phyloP scores from a whole-genome alignment of 352 stramenopile species.

The Phytophthora tubulina region DNA sequence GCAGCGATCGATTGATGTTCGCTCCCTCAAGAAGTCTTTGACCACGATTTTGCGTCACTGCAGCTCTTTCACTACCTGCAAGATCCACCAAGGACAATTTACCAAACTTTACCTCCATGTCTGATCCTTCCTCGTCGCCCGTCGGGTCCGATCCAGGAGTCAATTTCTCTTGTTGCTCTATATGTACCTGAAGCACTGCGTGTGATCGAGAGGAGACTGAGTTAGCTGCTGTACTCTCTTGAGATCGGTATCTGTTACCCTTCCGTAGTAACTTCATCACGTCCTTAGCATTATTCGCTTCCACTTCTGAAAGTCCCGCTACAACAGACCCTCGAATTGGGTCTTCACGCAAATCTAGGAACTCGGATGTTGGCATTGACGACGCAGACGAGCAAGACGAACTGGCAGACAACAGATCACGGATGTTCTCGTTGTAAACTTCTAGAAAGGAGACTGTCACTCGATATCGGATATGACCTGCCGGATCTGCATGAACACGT shows the following conservation, averaged over 20 bases:
- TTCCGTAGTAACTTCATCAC: constrained; percentile 90
- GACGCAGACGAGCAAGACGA: constrained; percentile 33
- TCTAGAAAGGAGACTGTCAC: constrained; percentile 91
- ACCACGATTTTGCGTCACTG: constrained; percentile 91
- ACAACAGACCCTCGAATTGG: constrained; percentile 86
- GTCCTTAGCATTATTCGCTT: constrained; percentile 74
- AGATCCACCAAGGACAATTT: constrained; percentile 94
- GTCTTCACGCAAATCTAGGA: constrained; percentile 88
- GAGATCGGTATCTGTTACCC: constrained; percentile 89
- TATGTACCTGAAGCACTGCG: constrained; percentile 87
- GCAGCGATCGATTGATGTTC: constrained; percentile 94
- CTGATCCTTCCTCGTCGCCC: constrained; percentile 1
- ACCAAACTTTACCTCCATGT: constrained; percentile 79
- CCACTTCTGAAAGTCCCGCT: constrained; percentile 88
- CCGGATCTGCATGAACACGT: constrained; percentile 34
- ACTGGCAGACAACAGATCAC: constrained; percentile 76
- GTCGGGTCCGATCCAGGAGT: constrained; percentile 11
- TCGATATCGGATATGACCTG: constrained; percentile 37
- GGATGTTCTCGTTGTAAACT: constrained; percentile 96
- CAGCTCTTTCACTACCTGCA: constrained; percentile 90
- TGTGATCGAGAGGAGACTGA: constrained; percentile 90
- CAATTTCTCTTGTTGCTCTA: constrained; percentile 76
- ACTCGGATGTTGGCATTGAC: constrained; percentile 44
- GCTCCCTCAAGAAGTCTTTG: constrained; percentile 89
- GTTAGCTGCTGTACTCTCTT: constrained; percentile 91